phyloP scores from a whole-genome alignment of 306 rosid genomes.

The Quercus robur region DNA sequence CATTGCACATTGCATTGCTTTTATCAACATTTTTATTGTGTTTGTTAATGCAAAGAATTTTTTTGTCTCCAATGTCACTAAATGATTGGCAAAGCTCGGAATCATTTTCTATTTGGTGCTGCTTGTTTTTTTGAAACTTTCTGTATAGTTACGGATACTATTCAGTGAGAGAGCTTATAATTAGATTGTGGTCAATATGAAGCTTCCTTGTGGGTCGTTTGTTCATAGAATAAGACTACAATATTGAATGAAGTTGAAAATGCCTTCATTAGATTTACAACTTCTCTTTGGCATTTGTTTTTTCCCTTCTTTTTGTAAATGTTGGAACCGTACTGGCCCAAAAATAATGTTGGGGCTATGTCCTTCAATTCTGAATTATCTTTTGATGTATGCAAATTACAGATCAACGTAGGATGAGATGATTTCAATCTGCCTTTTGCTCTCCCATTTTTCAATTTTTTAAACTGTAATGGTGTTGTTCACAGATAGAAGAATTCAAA shows the following conservation, averaged over 20 bases:
- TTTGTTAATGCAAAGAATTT: not conserved
- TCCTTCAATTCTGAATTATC: not conserved
- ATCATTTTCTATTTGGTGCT: not conserved
- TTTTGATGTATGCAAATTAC: too few relatives aligned
- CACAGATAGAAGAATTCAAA: slow-evolving; percentile 90
- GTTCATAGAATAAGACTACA: not conserved
- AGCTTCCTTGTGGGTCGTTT: not conserved
- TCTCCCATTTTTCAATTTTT: slow-evolving; percentile 1
- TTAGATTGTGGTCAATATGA: not conserved
- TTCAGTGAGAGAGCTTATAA: not conserved
- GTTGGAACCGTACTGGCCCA: too few relatives aligned
- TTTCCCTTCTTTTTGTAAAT: not conserved
- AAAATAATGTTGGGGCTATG: not conserved
- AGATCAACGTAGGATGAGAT: not conserved
- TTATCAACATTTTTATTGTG: not conserved
- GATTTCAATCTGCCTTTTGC: not conserved
- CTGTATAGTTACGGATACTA: not conserved
- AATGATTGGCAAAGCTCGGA: not conserved
- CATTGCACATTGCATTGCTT: not conserved
- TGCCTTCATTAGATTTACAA: not conserved
- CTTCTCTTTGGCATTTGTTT: not conserved
- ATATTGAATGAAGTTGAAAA: not conserved
- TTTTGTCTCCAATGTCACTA: not conserved
- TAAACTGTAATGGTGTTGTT: not conserved
- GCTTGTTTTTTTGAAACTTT: not conserved